A percentile compares a stretch with the other conserved stretches of the same genome.
Evolutionary conservation across 306 rosid species (phyloP).

Genomic region (Mimosa pudica): DNA sequence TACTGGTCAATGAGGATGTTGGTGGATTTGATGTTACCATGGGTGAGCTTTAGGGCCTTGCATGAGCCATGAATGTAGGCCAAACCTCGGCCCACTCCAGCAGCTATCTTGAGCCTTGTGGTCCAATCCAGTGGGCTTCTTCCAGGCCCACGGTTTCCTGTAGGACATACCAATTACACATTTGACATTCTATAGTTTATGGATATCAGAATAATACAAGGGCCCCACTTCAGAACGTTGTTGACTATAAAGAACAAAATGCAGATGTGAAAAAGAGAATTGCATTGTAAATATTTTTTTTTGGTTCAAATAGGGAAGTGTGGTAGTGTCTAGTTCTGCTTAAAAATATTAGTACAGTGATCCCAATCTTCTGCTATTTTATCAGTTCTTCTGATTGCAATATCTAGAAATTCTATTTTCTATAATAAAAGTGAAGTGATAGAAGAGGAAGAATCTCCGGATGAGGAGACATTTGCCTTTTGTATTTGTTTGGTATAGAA

Average conservation of each 20-base stretch:
- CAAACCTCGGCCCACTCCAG: constrained; percentile 79
- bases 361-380: constrained; percentile 37
- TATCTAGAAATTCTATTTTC: constrained; percentile 12
- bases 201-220: neutral
- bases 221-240: constrained; percentile 1
- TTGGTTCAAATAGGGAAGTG: neutral
- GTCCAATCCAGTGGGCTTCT: constrained; percentile 96
- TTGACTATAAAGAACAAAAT: constrained; percentile 42
- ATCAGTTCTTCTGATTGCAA: constrained; percentile 33
- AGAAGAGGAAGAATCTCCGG: neutral
- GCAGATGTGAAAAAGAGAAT: constrained; percentile 22
- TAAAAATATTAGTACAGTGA: constrained; percentile 8
- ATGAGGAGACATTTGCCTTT: neutral
- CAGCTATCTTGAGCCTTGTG: constrained; percentile 85
- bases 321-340: neutral
- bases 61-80: constrained; percentile 78
- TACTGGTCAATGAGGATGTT: constrained; percentile 73
- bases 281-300: constrained; percentile 1
- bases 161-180: constrained; percentile 18
- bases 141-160: constrained; percentile 97
- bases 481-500: no score
- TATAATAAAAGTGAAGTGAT: neutral
- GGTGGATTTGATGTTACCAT: constrained; percentile 90
- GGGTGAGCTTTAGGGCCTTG: constrained; percentile 62
- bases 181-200: constrained; percentile 12